Evolutionary conservation across 257 asterid genomes (phyloP).

Genomic region (Penstemon barbatus): DNA sequence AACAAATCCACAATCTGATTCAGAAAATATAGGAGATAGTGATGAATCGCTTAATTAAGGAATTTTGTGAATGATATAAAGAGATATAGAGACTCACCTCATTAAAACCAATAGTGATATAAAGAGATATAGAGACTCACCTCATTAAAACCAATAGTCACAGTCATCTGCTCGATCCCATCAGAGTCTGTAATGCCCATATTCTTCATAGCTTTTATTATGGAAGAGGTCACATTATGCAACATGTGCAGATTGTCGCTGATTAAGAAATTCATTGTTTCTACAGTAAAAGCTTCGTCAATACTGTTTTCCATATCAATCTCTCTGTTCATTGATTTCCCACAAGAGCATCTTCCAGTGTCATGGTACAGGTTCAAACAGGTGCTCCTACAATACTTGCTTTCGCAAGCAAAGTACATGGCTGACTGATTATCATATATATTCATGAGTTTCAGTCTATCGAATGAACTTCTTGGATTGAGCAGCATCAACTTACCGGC

Average conservation of each 20-base stretch:
- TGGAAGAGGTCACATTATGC: not conserved
- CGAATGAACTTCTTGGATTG: conserved; percentile 24
- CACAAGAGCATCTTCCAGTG: conserved; percentile 9
- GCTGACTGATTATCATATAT: not conserved
- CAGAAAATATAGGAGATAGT: not conserved
- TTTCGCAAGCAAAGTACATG: conserved; percentile 1
- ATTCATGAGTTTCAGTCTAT: conserved; percentile 24
- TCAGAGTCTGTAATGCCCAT: not conserved
- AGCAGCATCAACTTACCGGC: conserved; percentile 26
- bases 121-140: not conserved
- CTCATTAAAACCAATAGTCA: conserved; percentile 13
- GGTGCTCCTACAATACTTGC: fast-evolving
- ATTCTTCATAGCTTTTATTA: not conserved
- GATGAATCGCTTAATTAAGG: not conserved
- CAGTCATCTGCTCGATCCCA: not conserved
- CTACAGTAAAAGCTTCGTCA: not conserved
- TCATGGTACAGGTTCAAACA: not conserved
- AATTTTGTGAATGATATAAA: not conserved
- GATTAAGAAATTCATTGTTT: not conserved
- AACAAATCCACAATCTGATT: conserved; percentile 29
- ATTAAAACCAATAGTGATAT: too few species aligned
- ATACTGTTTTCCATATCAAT: too few species aligned
- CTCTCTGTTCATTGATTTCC: not conserved
- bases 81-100: not conserved
- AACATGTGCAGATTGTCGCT: not conserved